phyloP scores from a whole-genome alignment of 306 rosid species.

The Castanea mollissima region DNA sequence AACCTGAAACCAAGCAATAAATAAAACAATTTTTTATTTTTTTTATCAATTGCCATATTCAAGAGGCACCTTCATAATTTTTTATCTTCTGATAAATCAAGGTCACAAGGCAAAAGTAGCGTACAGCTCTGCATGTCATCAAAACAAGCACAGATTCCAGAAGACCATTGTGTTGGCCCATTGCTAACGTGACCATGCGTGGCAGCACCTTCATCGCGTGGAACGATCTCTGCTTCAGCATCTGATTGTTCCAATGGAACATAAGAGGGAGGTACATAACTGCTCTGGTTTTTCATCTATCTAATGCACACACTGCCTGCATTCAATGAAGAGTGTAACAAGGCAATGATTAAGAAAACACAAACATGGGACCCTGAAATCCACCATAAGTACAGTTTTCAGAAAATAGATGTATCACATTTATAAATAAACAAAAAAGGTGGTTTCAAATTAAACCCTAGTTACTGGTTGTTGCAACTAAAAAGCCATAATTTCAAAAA shows the following conservation, averaged over 20 bases:
- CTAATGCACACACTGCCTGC: conserved; percentile 3
- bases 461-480: background rate
- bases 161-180: conserved; percentile 71
- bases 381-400: background rate
- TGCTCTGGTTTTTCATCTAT: conserved; percentile 53
- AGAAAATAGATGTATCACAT: background rate
- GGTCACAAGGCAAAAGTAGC: conserved; percentile 86
- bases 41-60: conserved; percentile 33
- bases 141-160: conserved; percentile 96
- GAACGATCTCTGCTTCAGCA: conserved; percentile 29
- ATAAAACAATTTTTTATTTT: background rate
- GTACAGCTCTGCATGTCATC: conserved; percentile 97
- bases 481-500: background rate
- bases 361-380: background rate
- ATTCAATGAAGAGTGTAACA: background rate
- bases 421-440: too few relatives aligned
- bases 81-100: conserved; percentile 61
- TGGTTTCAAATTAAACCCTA: background rate
- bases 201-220: conserved; percentile 22
- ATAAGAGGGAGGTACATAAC: conserved; percentile 77
- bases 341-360: background rate
- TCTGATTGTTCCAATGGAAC: conserved; percentile 74
- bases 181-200: conserved; percentile 4
- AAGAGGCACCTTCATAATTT: conserved; percentile 63
- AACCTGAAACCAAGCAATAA: conserved; percentile 5